Conservation (phyloP, 208 protist species). For the Blastocrithidia nonstop region DNA sequence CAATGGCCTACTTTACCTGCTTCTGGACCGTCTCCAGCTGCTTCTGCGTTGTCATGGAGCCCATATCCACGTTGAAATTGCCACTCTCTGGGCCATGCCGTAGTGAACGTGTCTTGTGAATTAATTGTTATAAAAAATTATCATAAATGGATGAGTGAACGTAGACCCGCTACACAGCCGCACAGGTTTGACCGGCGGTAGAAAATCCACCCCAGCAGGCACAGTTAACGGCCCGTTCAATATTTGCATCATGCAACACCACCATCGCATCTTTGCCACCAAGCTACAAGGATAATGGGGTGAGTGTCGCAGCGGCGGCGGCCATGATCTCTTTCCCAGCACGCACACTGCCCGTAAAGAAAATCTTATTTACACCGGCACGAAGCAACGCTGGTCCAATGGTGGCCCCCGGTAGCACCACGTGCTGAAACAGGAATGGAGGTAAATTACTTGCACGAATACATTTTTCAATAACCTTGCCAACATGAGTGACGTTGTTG, state of each 20-base stretch:
- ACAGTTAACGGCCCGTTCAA: slow-evolving; percentile 72
- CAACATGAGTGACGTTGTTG: slow-evolving; percentile 28
- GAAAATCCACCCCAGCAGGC: slow-evolving; percentile 66
- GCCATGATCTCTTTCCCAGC: slow-evolving; percentile 64
- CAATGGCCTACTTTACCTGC: slow-evolving; percentile 54
- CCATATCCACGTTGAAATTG: slow-evolving; percentile 52
- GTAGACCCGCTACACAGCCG: slow-evolving; percentile 56
- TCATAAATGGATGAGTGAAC: slow-evolving; percentile 58
- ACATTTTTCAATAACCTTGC: slow-evolving; percentile 50
- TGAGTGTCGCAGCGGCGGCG: slow-evolving; percentile 55
- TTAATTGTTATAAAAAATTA: slow-evolving; percentile 37
- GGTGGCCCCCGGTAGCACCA: slow-evolving; percentile 25
- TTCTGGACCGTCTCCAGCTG: slow-evolving; percentile 44
- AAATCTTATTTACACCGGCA: slow-evolving; percentile 53
- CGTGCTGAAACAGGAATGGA: slow-evolving; percentile 38
- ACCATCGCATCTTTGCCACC: slow-evolving; percentile 78
- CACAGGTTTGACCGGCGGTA: slow-evolving; percentile 75
- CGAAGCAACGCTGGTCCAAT: slow-evolving; percentile 20
- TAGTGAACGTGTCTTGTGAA: slow-evolving; percentile 49
- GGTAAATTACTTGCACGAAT: slow-evolving; percentile 37
- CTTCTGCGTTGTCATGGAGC: slow-evolving; percentile 36
- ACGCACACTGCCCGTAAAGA: slow-evolving; percentile 75
- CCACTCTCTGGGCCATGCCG: slow-evolving; percentile 42
- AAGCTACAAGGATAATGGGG: slow-evolving; percentile 63
- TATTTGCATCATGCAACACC: slow-evolving; percentile 49